Base-by-base conservation (phyloP, 192 early-diverging fungal species). In the Coemansia sp. region DNA sequence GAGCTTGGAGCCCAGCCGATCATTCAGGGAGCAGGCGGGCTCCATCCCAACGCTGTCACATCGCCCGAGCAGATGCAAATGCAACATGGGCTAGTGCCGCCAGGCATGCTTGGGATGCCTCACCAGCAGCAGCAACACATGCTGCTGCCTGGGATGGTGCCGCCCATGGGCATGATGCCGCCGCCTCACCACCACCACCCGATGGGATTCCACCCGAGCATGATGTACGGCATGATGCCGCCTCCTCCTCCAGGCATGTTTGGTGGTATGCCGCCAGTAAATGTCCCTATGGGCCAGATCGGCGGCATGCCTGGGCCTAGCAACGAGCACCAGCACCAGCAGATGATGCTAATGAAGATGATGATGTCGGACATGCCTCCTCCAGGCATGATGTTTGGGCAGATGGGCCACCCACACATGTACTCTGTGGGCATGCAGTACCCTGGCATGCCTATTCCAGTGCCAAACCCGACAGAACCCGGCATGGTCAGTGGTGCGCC, bases 161-260 rank as follows among this genome's bases (percentile, higher is more conserved):
- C 72, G 60, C 78, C 78, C 31, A 73, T 73, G 70, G 73, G 62
- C 19, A 81, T 81, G 73, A 39, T 81, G 45, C 78, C 67, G 55
- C 51, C 25, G 48, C 21, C 44, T 46, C 44, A 46, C 46, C 46
- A 48, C 46, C 46, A 48, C 46, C 68, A 61, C 17, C 46, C 51
- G 29, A 71, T 80, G 77, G 78, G 67, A 9, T 81, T 81, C 70
- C 78, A 68, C 19, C 69, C 78, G 5, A 51, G 62, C 62, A 76
- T 81, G 78, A 75, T 81, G 78, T 81, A 64, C 36, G 78, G 78
- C 5, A 81, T 81, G 78, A 63, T 75, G 69, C 77, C 77, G 34
- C 66, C 63, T 6, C 53, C 63, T 6, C 53, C 53, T 29, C 73
- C 73, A 12, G 76, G 76, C n/a, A 75, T 81, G 74, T 75, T 65